Base-by-base conservation (phyloP, 805 yeast genomes). In the Sungouiella blattae region DNA sequence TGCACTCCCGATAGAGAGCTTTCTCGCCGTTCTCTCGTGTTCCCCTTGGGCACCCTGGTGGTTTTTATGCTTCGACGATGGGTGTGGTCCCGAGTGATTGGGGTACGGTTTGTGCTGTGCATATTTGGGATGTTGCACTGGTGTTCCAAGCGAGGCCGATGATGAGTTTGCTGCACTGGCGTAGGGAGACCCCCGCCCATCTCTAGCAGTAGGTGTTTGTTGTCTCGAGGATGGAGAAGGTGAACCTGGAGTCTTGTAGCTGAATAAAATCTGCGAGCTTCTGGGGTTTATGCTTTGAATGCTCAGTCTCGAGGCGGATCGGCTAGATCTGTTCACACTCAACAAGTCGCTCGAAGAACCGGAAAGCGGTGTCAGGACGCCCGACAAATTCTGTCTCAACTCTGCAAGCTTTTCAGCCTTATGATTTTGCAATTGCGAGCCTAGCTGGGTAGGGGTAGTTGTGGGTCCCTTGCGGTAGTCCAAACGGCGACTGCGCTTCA, bases 401-500 rank as follows among this genome's bases (percentile, higher is more conserved):
- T 50, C 57, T 1, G 60, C 54, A 32, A 55, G 36, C 26, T 55
- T 55, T 4, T 49, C 58, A 8, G 55, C 50, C 32, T 55, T 55
- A 31, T 35, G 42, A 33, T 23, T 37, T 35, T 53, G 49, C n/a
- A 59, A 43, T 35, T 64, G 40, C 47, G 50, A 35, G 28, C 57
- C 39, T 56, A 55, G 9, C 62, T 35, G 46, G 47, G 30, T n/a
- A 2, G 39, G 16, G 4, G 35, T 26, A n/a, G 40, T 6, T n/a
- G 39, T 33, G 8, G 50, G 35, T 23, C 50, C 57, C 30, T 66
- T 67, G 18, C 67, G 46, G 46, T 67, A 66, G 41, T 65, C 69
- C 2, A 61, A 54, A 30, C 73, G 51, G 39, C 72, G 60, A 36
- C 67, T 57, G 37, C 73, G 48, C 27, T 57, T 55, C 39, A 67